Evolutionary conservation across 305 asterid species (phyloP), one percentile per base, ranked within the genome.

Genomic region (Rubia tinctorum): DNA sequence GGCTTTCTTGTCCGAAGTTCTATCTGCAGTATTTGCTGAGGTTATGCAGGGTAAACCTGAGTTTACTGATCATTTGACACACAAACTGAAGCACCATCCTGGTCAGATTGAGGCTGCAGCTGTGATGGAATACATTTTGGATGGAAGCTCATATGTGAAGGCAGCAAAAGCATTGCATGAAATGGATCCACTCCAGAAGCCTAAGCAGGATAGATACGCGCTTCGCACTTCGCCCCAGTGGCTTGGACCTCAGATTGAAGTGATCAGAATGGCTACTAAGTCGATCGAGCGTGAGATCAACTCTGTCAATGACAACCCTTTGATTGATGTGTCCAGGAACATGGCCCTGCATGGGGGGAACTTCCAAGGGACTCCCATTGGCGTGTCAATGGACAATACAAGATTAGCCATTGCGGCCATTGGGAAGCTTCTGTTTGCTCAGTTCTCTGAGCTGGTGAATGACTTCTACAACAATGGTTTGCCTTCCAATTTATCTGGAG

Each of bases 1-100:
- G 1, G 84, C 80, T 0, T 72, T 92, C 8, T 58, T 81, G 13
- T 75, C 82, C 27, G 85, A 71, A 61, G 82, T 81, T 17, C 75
- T 86, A 70, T 88, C 98, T 0, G 98, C 96, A 8, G 39, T 92
- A 23, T 92, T 92, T 51, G 93, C 96, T 3, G 98, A 92, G 47
- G 95, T 92, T 23, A 92, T 91, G 96, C 86, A 87, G 8, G 97
- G 96, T 0, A 91, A 90, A 76, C 96, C 97, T 2, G 84, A 81
- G 74, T 81, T 77, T 53, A 77, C 82, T 0, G 84, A 80, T 71
- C 84, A 73, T 56, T 75, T 91, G 80, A 91, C 95, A 0, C 97
- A 91, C 71, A 91, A 88, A 68, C 66, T 92, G 80, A 92, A 92
- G 82, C 97, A 92, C 71, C 97, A 92, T 39, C 96, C 97, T 0